Evolutionary conservation across 768 basidiomycete genomes (phyloP).

Genomic region (Cyclocybe aegerita): DNA sequence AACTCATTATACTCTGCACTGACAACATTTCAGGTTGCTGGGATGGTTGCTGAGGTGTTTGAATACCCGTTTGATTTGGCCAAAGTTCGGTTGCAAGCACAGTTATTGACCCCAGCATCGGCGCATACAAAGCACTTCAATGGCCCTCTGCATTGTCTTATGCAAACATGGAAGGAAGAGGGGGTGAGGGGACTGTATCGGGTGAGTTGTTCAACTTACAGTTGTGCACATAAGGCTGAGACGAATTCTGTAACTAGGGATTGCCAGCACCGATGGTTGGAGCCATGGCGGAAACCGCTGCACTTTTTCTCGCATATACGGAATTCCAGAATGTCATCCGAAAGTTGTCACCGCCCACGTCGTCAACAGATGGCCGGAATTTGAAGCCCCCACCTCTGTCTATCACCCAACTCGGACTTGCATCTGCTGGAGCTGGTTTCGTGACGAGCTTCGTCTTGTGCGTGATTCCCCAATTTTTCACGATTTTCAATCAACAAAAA

Average conservation of each 20-base stretch:
- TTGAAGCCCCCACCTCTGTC: constrained; percentile 41
- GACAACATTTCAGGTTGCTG: constrained; percentile 57
- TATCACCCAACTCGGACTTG: constrained; percentile 69
- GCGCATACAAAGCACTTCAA: constrained; percentile 57
- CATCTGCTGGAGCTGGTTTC: constrained; percentile 86
- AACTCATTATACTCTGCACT: background rate
- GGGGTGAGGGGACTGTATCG: constrained; percentile 85
- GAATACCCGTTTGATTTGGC: constrained; percentile 96
- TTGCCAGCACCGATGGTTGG: constrained; percentile 89
- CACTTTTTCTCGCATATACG: constrained; percentile 83
- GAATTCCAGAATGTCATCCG: constrained; percentile 68
- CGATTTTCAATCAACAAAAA: constrained; percentile 2
- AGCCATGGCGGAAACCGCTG: constrained; percentile 90
- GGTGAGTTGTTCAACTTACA: constrained; percentile 55
- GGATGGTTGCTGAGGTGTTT: constrained; percentile 79
- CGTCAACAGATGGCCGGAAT: constrained; percentile 14
- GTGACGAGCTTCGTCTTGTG: constrained; percentile 86
- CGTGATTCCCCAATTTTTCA: constrained; percentile 25
- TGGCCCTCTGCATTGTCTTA: constrained; percentile 87
- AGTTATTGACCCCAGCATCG: constrained; percentile 65
- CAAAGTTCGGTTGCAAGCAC: constrained; percentile 92
- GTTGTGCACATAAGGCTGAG: too few relatives aligned
- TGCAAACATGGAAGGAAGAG: constrained; percentile 77
- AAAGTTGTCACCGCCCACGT: constrained; percentile 25
- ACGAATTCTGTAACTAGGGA: too few relatives aligned